These are phyloP conservation scores for Rasamsonia emersonii DNA, from an alignment of 2,329 filamentous ascomycete species.

Conservation along the genomic window DNA sequence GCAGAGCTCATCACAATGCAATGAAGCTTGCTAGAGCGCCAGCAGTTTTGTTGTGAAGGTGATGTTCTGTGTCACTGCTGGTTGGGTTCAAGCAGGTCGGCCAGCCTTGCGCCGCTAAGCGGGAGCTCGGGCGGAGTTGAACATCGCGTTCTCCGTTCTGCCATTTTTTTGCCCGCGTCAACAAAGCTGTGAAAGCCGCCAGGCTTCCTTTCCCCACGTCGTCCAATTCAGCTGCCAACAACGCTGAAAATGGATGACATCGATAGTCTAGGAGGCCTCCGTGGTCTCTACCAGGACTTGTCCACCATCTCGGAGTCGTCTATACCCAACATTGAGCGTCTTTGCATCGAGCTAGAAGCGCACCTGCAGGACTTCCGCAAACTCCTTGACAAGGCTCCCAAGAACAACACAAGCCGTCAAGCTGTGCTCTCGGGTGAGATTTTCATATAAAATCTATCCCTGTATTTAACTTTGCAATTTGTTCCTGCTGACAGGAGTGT, in stretches of 20 bases:
- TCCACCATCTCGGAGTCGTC: constrained; percentile 64
- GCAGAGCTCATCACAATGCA: too few species aligned
- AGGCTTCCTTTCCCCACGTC: constrained; percentile 17
- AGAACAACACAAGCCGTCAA: constrained; percentile 67
- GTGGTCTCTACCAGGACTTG: constrained; percentile 79
- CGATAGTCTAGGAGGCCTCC: constrained; percentile 65
- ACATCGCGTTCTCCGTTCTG: constrained; percentile 26
- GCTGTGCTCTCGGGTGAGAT: constrained; percentile 57
- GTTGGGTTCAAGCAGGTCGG: too few species aligned
- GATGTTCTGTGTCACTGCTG: too few species aligned
- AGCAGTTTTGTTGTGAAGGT: too few species aligned
- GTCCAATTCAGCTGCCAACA: constrained; percentile 11
- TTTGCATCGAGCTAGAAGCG: constrained; percentile 56
- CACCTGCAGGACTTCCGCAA: constrained; percentile 60
- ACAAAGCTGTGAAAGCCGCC: constrained; percentile 18
- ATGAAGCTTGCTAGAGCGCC: too few species aligned
- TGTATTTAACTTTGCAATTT: background rate
- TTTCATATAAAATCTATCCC: background rate
- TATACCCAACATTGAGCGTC: constrained; percentile 60
- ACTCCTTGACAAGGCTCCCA: constrained; percentile 65
- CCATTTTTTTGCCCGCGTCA: constrained; percentile 20
- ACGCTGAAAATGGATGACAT: constrained; percentile 57
- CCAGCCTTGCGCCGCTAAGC: constrained; percentile 10
- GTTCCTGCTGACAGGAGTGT: constrained; percentile 6
- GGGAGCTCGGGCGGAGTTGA: constrained; percentile 22